Evolutionary conservation across 177 flowering plant genomes (phyloP).

Genomic region (Tripterygium wilfordii): DNA sequence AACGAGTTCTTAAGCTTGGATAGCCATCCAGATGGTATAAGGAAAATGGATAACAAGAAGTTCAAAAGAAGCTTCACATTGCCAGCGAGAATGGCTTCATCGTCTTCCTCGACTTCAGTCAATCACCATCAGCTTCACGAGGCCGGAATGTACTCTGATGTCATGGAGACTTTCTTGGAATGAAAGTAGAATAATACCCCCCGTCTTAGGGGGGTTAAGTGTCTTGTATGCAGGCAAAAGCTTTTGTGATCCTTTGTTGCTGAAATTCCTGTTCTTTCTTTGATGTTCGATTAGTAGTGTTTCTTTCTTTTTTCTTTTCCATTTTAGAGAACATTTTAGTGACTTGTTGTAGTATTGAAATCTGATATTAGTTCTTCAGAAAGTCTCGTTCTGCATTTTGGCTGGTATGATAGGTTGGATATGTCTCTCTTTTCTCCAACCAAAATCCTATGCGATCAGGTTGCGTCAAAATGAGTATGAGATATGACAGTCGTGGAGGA

Average conservation of each 20-base stretch:
- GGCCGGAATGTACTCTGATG: conserved; percentile 69
- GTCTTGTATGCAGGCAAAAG: too few species aligned
- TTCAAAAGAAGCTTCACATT: conserved; percentile 87
- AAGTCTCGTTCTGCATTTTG: too few species aligned
- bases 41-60: conserved; percentile 69
- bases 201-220: too few species aligned
- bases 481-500: too few species aligned
- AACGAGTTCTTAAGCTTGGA: conserved; percentile 85
- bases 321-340: too few species aligned
- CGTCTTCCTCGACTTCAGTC: conserved; percentile 64
- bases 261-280: conserved; percentile 9
- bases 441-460: too few species aligned
- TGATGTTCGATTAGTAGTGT: conserved; percentile 5
- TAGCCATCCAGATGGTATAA: conserved; percentile 33
- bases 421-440: too few species aligned
- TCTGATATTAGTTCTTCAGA: too few species aligned
- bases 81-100: conserved; percentile 72
- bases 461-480: too few species aligned
- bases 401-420: too few species aligned
- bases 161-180: conserved; percentile 83
- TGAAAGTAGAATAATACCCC: too few species aligned
- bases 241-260: conserved; percentile 12
- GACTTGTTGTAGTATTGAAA: too few species aligned
- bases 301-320: conserved; percentile 8
- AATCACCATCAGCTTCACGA: conserved; percentile 59